Evolutionary conservation across 495 filamentous ascomycete genomes (phyloP).

Genomic region (Aspergillus egyptiacus): DNA sequence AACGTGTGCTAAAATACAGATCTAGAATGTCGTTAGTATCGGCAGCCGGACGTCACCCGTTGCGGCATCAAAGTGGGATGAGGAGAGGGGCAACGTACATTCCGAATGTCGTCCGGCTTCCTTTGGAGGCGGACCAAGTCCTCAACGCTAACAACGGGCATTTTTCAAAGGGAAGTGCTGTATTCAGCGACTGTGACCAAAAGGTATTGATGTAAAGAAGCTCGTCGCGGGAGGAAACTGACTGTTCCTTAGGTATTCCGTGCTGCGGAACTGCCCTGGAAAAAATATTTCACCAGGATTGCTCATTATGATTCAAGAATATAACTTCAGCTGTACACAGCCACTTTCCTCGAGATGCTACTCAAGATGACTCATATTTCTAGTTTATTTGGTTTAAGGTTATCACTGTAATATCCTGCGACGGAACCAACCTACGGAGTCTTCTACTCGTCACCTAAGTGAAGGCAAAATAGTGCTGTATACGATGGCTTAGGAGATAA

Average conservation of each 20-base stretch:
- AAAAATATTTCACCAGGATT: conserved; percentile 11
- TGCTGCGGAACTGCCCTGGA: conserved; percentile 9
- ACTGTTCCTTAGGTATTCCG: conserved; percentile 12
- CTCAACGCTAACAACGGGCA: conserved; percentile 84
- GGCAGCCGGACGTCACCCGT: conserved; percentile 3
- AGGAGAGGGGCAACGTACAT: conserved; percentile 54
- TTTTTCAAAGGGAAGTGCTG: conserved; percentile 37
- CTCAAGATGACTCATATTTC: conserved; percentile 4
- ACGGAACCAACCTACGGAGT: neutral
- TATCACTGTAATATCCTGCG: neutral
- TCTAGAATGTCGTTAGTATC: conserved; percentile 52
- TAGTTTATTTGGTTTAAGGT: too few species aligned
- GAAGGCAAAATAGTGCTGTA: neutral
- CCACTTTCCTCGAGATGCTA: too few species aligned
- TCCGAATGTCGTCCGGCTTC: conserved; percentile 79
- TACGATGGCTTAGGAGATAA: neutral
- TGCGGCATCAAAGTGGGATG: conserved; percentile 31
- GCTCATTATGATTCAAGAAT: neutral
- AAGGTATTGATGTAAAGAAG: conserved; percentile 5
- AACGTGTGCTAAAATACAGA: conserved; percentile 96
- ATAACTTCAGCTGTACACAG: neutral
- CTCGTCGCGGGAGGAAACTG: conserved; percentile 3
- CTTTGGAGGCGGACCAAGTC: conserved; percentile 81
- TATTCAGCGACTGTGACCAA: conserved; percentile 13
- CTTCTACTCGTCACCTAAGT: neutral